Evolutionary conservation across 2,329 filamentous ascomycete genomes (phyloP).

Genomic region (Fusarium proliferatum): DNA sequence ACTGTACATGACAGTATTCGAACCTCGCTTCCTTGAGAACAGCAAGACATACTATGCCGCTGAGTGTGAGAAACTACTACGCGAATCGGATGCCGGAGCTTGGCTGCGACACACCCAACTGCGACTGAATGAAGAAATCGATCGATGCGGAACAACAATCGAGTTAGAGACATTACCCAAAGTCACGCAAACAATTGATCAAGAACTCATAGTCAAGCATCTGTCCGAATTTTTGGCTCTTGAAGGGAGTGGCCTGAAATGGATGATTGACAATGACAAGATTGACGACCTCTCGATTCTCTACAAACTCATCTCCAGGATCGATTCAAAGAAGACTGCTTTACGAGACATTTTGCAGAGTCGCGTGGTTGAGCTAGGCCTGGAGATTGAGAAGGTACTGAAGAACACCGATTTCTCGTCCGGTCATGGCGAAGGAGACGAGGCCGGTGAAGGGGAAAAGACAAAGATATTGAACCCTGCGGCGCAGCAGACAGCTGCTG

Average conservation of each 20-base stretch:
- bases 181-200: conserved; percentile 81
- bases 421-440: conserved; percentile 57
- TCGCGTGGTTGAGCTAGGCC: conserved; percentile 82
- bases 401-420: conserved; percentile 65
- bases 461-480: conserved; percentile 56
- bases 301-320: conserved; percentile 80
- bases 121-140: conserved; percentile 82
- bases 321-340: conserved; percentile 78
- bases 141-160: conserved; percentile 85
- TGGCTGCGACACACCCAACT: conserved; percentile 83
- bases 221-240: conserved; percentile 85
- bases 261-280: conserved; percentile 93
- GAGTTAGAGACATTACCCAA: conserved; percentile 77
- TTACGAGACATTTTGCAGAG: conserved; percentile 77
- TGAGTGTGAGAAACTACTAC: conserved; percentile 80
- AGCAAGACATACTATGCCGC: conserved; percentile 79
- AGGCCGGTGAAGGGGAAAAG: conserved; percentile 57
- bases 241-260: conserved; percentile 83
- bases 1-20: conserved; percentile 86
- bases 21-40: conserved; percentile 77
- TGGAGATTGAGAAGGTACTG: conserved; percentile 80
- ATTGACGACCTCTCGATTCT: conserved; percentile 81
- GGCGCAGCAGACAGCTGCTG: conserved; percentile 85
- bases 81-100: conserved; percentile 80
- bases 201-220: conserved; percentile 81